These are phyloP conservation scores for Alternaria gaisen DNA, from an alignment of 2,329 filamentous ascomycete species.

Conservation along the genomic window DNA sequence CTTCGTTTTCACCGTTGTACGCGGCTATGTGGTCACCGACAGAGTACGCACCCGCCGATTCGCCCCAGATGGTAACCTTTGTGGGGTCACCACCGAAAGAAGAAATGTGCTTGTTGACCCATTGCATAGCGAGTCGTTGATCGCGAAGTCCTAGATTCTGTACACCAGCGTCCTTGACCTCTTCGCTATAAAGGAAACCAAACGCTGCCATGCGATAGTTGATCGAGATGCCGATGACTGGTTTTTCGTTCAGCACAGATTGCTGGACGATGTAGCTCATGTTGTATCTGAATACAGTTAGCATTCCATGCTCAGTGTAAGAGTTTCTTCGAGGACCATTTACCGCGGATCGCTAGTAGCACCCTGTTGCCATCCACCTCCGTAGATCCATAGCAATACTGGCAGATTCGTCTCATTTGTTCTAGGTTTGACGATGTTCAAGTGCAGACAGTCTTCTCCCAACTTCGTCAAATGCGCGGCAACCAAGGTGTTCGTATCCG, in stretches of 20 bases:
- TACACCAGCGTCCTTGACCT: slow-evolving; percentile 47
- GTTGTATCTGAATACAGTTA: slow-evolving; percentile 31
- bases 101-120: slow-evolving; percentile 69
- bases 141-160: slow-evolving; percentile 67
- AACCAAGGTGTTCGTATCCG: slow-evolving; percentile 36
- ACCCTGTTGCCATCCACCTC: slow-evolving; percentile 46
- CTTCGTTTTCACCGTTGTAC: slow-evolving; percentile 48
- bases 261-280: slow-evolving; percentile 44
- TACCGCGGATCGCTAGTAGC: slow-evolving; percentile 44
- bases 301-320: rapidly evolving
- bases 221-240: slow-evolving; percentile 50
- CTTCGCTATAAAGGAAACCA: slow-evolving; percentile 58
- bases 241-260: slow-evolving; percentile 41
- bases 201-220: slow-evolving; percentile 62
- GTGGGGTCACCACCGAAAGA: slow-evolving; percentile 62
- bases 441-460: slow-evolving; percentile 57
- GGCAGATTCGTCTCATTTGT: slow-evolving; percentile 32
- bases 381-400: slow-evolving; percentile 47
- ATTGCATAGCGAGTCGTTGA: slow-evolving; percentile 66
- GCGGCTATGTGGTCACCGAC: slow-evolving; percentile 55
- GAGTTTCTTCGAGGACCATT: not conserved
- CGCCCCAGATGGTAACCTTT: slow-evolving; percentile 68
- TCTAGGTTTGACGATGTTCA: slow-evolving; percentile 47
- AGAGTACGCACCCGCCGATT: slow-evolving; percentile 68
- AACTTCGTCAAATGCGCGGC: slow-evolving; percentile 33